Percentiles rank a stretch among this genome's conserved stretches.
phyloP scores from a whole-genome alignment of 164 flowering plant species.

The Stephania cephalantha region DNA sequence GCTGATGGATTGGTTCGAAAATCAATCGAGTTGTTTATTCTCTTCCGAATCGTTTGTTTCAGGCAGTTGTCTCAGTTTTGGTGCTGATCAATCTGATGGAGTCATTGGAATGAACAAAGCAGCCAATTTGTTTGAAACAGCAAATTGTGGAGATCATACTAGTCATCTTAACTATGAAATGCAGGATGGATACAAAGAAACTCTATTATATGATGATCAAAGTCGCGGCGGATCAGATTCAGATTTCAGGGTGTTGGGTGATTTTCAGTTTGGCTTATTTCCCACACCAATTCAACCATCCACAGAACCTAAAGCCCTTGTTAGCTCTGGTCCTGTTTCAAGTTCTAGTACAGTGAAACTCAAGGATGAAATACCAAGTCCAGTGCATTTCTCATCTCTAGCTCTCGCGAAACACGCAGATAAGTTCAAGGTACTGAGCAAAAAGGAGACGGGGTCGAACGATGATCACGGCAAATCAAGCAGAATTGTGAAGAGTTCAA shows the following conservation, averaged over 20 bases:
- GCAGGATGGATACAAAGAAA: constrained; percentile 5
- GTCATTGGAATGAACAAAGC: constrained; percentile 7
- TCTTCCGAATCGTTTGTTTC: constrained; percentile 13
- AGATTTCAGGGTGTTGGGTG: constrained; percentile 18
- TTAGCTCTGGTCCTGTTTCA: neutral
- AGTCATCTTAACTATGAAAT: constrained; percentile 13
- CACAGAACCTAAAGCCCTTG: neutral
- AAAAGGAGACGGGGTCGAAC: constrained; percentile 8
- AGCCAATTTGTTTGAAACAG: constrained; percentile 12
- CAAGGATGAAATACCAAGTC: constrained; percentile 17
- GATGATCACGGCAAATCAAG: constrained; percentile 7
- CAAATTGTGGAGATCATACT: constrained; percentile 13
- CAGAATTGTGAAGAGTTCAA: neutral
- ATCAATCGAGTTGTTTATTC: constrained; percentile 4
- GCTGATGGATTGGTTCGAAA: neutral
- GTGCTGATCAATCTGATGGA: constrained; percentile 7
- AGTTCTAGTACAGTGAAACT: neutral
- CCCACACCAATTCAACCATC: constrained; percentile 14
- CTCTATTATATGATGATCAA: constrained; percentile 12
- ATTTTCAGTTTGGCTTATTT: constrained; percentile 13
- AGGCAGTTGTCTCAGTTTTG: constrained; percentile 14
- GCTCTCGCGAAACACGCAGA: constrained; percentile 25
- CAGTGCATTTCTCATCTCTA: constrained; percentile 22
- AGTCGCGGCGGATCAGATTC: constrained; percentile 8
- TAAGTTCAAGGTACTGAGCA: constrained; percentile 13